Percentiles rank a stretch among this genome's conserved stretches.
These are phyloP conservation scores for Candida corydali DNA, from an alignment of 805 yeast genomes.

Conservation along the genomic window DNA sequence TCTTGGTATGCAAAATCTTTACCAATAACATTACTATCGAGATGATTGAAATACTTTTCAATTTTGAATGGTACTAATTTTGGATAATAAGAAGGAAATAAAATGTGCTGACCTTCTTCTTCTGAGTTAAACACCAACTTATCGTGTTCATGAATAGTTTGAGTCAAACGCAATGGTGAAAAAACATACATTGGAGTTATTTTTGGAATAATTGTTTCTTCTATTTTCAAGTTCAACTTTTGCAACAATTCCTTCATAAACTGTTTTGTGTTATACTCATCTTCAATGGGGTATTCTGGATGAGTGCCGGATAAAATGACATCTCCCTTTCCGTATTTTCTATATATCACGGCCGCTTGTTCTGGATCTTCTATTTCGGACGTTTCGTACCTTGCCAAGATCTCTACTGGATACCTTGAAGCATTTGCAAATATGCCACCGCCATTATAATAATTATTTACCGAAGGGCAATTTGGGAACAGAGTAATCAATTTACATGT, in stretches of 20 bases:
- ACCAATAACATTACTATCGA: constrained; percentile 49
- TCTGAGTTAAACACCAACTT: constrained; percentile 12
- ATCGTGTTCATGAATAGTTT: constrained; percentile 22
- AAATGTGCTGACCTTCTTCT: constrained; percentile 17
- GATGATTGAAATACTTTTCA: constrained; percentile 44
- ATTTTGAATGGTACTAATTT: constrained; percentile 71
- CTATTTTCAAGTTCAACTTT: constrained; percentile 68
- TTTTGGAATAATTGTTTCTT: constrained; percentile 51
- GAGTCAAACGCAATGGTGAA: too few species aligned
- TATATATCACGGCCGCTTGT: constrained; percentile 69
- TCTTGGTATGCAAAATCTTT: constrained; percentile 71
- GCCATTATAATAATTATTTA: constrained; percentile 70
- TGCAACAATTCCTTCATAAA: constrained; percentile 57
- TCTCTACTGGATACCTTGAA: constrained; percentile 56
- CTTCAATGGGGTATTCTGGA: constrained; percentile 73
- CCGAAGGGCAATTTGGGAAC: constrained; percentile 16
- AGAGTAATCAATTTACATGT: constrained; percentile 43
- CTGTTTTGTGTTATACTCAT: constrained; percentile 37
- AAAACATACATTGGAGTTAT: constrained; percentile 64
- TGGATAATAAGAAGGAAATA: constrained; percentile 38
- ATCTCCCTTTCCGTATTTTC: constrained; percentile 67
- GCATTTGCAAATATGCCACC: constrained; percentile 87
- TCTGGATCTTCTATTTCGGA: constrained; percentile 45
- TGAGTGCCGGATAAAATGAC: constrained; percentile 83
- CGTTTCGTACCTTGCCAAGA: constrained; percentile 67